Base-by-base conservation (phyloP, 768 basidiomycete genomes). In the Lactarius pseudohatsudake region DNA sequence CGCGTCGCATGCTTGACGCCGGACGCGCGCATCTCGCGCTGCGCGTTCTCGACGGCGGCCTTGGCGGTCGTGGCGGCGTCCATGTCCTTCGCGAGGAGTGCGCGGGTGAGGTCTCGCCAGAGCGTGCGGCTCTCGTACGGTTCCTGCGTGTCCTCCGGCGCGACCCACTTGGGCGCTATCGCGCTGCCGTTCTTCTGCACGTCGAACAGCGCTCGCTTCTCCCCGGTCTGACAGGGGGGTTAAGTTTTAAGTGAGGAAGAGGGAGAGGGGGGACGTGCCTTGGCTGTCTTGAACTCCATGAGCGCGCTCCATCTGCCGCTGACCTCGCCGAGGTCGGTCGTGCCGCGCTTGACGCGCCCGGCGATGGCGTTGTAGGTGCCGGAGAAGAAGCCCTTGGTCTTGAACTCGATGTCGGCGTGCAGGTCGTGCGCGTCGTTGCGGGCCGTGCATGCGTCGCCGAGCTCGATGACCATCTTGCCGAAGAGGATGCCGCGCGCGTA, bases 371-470 rank as follows among this genome's bases (percentile, higher is more conserved):
- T 98, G 81, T 98, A 96, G 63, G 91, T 90, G 28, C 97, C 97
- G 1, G 94, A 95, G 78, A 98, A 97, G 83, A 96, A 98, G 22
- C 96, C 96, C 86, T 97, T 98, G 47, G 95, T 96, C 83, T 98
- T 98, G 82, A 98, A 99, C 71, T 98, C 94, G 41, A 98, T 79
- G 74, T 96, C 94, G 67, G 91, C 92, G 56, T 75, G 78, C 68
- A 92, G 75, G 22, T 86, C 86, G 54, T 86, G 85, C 72, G 86
- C 86, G 72, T 91, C 88, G 79, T 94, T 95, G 80, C 86, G 87
- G 64, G 94, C 93, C 9, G 80, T 84, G 71, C 93, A 94, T 40
- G 86, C 84, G 77, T 98, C 97, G 5, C 96, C 96, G 26, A 99
- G 81, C 79, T 99, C 97, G 61, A 96, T 81, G 32, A 98, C 90